Evolutionary conservation across 164 flowering plant species (phyloP).

Genomic region (Vitis labrusca): DNA sequence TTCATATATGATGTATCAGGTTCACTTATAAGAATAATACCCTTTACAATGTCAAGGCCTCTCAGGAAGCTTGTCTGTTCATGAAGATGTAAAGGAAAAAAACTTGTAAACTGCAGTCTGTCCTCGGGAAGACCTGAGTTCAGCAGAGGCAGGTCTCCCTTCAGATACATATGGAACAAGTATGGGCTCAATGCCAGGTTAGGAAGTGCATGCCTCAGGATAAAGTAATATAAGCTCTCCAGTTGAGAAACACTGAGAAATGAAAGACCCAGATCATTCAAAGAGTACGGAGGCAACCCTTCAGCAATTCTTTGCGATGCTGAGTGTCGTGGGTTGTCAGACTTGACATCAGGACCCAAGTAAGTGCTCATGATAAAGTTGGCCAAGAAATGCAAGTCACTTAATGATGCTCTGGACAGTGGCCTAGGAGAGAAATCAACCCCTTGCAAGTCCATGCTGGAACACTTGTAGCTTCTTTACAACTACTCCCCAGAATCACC

Average conservation of each 20-base stretch:
- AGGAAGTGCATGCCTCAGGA: conserved; percentile 28
- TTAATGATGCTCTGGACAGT: not conserved
- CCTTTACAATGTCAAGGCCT: conserved; percentile 27
- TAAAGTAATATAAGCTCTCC: conserved; percentile 31
- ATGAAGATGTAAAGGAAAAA: conserved; percentile 33
- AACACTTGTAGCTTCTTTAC: too few relatives aligned
- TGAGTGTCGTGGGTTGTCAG: conserved; percentile 27
- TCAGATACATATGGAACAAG: conserved; percentile 25
- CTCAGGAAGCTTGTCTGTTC: conserved; percentile 25
- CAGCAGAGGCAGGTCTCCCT: conserved; percentile 23
- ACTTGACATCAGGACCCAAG: conserved; percentile 35
- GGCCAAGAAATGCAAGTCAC: conserved; percentile 29
- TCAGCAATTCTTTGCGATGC: conserved; percentile 27
- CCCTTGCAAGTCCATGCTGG: conserved; percentile 2
- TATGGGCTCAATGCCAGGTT: conserved; percentile 16
- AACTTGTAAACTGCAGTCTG: conserved; percentile 28
- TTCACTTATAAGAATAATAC: conserved; percentile 32
- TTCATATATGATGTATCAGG: conserved; percentile 21
- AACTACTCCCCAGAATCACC: too few relatives aligned
- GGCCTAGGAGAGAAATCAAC: not conserved
- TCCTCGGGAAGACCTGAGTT: conserved; percentile 19
- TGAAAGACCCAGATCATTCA: conserved; percentile 27
- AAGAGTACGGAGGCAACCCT: conserved; percentile 22
- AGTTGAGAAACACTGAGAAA: conserved; percentile 28
- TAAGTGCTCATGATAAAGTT: conserved; percentile 33